Percentiles rank a stretch among this genome's conserved stretches.
Conservation (phyloP, 148 eudicot species). For the Nepenthes gracilis region DNA sequence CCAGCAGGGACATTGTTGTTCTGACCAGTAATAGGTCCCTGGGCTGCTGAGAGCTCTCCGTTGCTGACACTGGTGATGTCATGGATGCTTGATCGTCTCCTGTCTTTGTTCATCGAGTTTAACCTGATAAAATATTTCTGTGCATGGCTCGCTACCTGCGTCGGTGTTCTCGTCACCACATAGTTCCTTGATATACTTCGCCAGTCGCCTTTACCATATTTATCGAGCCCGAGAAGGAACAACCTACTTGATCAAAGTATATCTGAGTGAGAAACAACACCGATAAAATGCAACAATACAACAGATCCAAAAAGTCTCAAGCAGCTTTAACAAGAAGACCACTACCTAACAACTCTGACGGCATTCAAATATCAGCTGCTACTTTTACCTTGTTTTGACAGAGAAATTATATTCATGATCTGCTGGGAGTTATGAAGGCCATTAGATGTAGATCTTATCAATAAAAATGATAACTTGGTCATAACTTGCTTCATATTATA, state of each 20-base stretch:
- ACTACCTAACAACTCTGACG: too few species aligned
- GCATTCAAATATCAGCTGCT: too few species aligned
- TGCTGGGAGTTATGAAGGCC: too few species aligned
- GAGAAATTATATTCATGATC: too few species aligned
- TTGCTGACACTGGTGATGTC: constrained; percentile 42
- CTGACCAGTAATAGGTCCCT: constrained; percentile 53
- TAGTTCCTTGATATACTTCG: constrained; percentile 62
- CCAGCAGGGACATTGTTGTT: constrained; percentile 20
- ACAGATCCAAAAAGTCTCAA: too few species aligned
- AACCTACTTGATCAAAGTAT: constrained; percentile 19
- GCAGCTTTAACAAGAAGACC: too few species aligned
- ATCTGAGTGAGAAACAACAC: constrained; percentile 2
- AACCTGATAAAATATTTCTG: constrained; percentile 46
- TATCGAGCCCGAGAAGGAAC: constrained; percentile 52
- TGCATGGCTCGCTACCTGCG: constrained; percentile 55
- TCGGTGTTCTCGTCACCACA: constrained; percentile 64
- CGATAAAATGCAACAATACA: too few species aligned
- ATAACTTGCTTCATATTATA: too few species aligned
- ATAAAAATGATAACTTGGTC: too few species aligned
- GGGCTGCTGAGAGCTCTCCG: constrained; percentile 25
- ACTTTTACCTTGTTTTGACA: too few species aligned
- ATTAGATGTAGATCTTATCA: too few species aligned
- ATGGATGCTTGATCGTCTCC: constrained; percentile 54
- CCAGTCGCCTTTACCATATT: constrained; percentile 60
- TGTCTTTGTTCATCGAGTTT: constrained; percentile 56